Evolutionary conservation across 306 rosid genomes (phyloP), one percentile per base, ranked within the genome.

Genomic region (Gynostemma pentaphyllum): DNA sequence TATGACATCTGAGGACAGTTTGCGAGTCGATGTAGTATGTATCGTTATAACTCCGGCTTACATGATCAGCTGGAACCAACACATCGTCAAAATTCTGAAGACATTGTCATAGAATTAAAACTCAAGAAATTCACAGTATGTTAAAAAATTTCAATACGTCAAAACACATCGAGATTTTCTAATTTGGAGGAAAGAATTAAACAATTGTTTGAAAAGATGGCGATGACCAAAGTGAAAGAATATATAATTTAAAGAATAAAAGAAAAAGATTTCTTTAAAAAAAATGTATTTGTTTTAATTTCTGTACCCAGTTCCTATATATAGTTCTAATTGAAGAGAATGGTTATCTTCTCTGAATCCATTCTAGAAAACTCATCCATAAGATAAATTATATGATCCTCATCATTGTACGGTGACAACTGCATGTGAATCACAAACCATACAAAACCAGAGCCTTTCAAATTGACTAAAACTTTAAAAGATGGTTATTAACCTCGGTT

Each of bases 1-100:
- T 88, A 76, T 94, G 95, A 69, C 99, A 88, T 83, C 99, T 84
- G 73, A 94, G 79, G 73, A 94, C 94, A 29, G 95, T 80, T 77
- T 78, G 82, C 44, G 89, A 74, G 78, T 88, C 94, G 52, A 84
- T 19, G 47, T 94, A 88, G 71, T 94, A 88, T 6, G 97, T 94
- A 70, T 94, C 99, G 61, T 94, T 94, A 67, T 84, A 88, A 77
- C 97, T 94, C 73, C 99, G 83, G 63, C 97, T 88, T 44, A 88
- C 90, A 64, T 88, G 97, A 71, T 94, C 99, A 55, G 76, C 82
- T 66, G 97, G 99, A 82, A 94, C 99, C 77, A 94, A 79, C 62
- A 94, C 97, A 79, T 94, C 97, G 75, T 94, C 99, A 78, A 94
- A 94, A 83, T 94, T 94, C 97, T 94, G 89, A 73, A 77, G 49